A percentile compares a stretch with the other conserved stretches of the same genome.
These are phyloP conservation scores for Geranium incanum DNA, from an alignment of 441 rosid genomes.

Conservation along the genomic window DNA sequence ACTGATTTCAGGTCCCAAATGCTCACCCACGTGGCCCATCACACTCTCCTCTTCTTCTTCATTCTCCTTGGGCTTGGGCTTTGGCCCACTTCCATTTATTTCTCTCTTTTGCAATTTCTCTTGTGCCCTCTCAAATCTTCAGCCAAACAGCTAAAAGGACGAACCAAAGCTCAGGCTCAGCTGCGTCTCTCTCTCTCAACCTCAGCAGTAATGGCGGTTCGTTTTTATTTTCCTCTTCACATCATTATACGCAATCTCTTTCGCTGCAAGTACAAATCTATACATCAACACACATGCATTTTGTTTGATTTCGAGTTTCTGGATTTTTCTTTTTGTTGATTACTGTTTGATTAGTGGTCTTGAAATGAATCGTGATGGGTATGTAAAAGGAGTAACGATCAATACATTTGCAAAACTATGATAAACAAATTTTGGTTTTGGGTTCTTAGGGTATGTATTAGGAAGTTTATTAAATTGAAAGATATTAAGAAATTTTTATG, in stretches of 20 bases:
- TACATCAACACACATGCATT: neutral
- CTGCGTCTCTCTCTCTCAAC: constrained; percentile 3
- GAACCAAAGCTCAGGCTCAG: neutral
- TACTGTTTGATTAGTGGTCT: neutral
- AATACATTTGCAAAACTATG: too few relatives aligned
- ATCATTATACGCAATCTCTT: neutral
- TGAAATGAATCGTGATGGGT: neutral
- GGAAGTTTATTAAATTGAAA: too few relatives aligned
- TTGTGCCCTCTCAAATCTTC: neutral
- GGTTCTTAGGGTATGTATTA: too few relatives aligned
- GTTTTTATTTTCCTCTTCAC: neutral
- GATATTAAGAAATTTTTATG: too few relatives aligned
- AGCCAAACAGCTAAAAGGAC: neutral
- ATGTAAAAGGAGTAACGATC: neutral
- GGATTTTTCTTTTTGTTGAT: neutral
- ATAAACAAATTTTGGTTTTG: too few relatives aligned
- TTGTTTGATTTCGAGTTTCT: neutral
- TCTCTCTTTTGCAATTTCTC: neutral
- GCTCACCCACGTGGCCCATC: too few relatives aligned
- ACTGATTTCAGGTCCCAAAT: too few relatives aligned
- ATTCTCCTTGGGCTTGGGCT: too few relatives aligned
- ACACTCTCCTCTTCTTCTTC: neutral
- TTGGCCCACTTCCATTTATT: neutral
- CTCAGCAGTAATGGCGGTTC: constrained; percentile 4
- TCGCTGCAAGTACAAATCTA: neutral